Percentiles rank a stretch among this genome's conserved stretches.
Evolutionary conservation across 495 filamentous ascomycete genomes (phyloP).

Genomic region (Aspergillus coremiiformis): DNA sequence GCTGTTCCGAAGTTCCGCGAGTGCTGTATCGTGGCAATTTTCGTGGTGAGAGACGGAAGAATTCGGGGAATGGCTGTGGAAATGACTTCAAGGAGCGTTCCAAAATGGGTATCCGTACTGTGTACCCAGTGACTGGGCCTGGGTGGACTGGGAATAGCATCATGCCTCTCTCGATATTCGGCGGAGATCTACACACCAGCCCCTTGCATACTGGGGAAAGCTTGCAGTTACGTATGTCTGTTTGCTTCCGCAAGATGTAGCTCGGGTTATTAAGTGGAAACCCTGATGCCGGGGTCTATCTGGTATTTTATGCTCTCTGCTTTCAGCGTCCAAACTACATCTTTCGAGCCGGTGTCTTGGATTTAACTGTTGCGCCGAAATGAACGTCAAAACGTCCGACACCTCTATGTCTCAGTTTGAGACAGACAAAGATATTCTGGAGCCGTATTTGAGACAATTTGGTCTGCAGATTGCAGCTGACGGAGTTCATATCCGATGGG

Average conservation of each 20-base stretch:
- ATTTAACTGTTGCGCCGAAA: background rate
- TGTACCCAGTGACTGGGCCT: background rate
- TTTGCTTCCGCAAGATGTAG: background rate
- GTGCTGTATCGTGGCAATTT: background rate
- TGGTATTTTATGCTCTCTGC: background rate
- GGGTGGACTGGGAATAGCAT: background rate
- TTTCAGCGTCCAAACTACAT: background rate
- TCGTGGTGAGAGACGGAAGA: background rate
- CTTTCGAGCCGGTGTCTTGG: background rate
- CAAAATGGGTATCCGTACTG: background rate
- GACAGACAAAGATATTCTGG: constrained; percentile 17
- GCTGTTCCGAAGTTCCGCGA: background rate
- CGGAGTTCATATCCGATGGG: constrained; percentile 33
- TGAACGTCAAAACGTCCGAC: constrained; percentile 1
- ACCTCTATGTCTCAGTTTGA: constrained; percentile 12
- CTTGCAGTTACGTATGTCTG: background rate
- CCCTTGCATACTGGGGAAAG: background rate
- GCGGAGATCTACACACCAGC: background rate
- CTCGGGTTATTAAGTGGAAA: background rate
- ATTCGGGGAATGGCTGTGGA: background rate
- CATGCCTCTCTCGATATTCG: background rate
- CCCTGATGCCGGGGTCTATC: background rate
- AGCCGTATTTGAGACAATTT: constrained; percentile 11
- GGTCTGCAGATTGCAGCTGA: constrained; percentile 31
- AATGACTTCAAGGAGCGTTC: background rate